A percentile compares a stretch with the other conserved stretches of the same genome.
Conservation (phyloP, 805 yeast genomes). For the Brettanomyces bruxellensis region DNA sequence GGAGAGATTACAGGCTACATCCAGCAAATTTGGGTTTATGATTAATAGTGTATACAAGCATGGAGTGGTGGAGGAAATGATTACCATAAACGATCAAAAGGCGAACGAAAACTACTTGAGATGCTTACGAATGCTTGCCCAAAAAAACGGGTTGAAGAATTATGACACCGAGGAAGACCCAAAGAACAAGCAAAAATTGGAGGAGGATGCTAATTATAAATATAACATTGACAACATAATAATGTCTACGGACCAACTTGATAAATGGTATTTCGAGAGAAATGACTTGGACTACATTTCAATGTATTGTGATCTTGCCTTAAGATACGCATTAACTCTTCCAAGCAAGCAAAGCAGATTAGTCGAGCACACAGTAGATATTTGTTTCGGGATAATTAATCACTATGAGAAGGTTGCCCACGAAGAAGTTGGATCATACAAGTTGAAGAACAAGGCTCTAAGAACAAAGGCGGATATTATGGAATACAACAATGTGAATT, state of each 20-base stretch:
- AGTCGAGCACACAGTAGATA: constrained; percentile 18
- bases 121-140: constrained; percentile 23
- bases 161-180: constrained; percentile 8
- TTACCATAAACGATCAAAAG: constrained; percentile 21
- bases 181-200: constrained; percentile 16
- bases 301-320: constrained; percentile 28
- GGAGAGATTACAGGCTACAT: constrained; percentile 17
- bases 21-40: constrained; percentile 21
- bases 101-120: constrained; percentile 28
- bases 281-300: constrained; percentile 26
- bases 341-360: constrained; percentile 17
- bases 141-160: constrained; percentile 19
- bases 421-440: constrained; percentile 17
- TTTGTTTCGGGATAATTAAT: constrained; percentile 23
- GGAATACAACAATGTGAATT: constrained; percentile 10
- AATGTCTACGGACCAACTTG: constrained; percentile 11
- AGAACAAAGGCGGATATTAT: constrained; percentile 29
- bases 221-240: constrained; percentile 16
- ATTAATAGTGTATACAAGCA: constrained; percentile 23
- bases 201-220: constrained; percentile 20
- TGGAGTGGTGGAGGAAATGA: constrained; percentile 31
- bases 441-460: constrained; percentile 24
- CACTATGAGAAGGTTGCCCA: constrained; percentile 17
- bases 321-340: constrained; percentile 30
- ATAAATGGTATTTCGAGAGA: constrained; percentile 18